phyloP scores from a whole-genome alignment of 257 asterid species.

The Nicotiana attenuata region DNA sequence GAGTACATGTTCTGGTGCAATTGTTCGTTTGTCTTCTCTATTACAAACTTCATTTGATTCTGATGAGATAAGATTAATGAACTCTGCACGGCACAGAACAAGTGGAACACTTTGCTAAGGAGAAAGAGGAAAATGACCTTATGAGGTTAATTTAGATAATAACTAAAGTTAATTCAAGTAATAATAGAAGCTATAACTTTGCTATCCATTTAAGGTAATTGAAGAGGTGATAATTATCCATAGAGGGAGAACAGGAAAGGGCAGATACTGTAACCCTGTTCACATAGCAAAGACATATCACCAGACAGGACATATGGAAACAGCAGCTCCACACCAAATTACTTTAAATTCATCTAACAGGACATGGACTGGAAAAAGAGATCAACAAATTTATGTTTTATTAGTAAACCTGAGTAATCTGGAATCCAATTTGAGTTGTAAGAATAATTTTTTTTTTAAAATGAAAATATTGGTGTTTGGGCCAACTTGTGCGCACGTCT shows the following conservation, averaged over 20 bases:
- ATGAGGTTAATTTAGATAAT: background rate
- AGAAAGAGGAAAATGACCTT: background rate
- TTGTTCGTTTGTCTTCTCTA: constrained; percentile 81
- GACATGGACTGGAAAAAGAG: background rate
- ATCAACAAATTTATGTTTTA: background rate
- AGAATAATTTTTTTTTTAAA: background rate
- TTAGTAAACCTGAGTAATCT: background rate
- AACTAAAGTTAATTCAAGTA: background rate
- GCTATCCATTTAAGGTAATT: background rate
- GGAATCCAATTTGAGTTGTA: background rate
- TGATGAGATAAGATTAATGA: constrained; percentile 84
- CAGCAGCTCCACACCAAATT: background rate
- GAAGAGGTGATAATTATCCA: background rate
- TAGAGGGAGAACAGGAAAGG: background rate
- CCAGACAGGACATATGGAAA: background rate
- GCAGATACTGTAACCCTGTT: background rate
- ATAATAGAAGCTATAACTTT: background rate
- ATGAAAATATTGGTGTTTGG: background rate
- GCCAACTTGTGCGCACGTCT: background rate
- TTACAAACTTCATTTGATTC: constrained; percentile 96
- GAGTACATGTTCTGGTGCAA: constrained; percentile 96
- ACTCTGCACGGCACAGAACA: constrained; percentile 47
- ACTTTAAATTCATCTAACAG: background rate
- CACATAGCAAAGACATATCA: background rate
- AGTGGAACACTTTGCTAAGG: background rate